These are phyloP conservation scores for Vitis amurensis DNA, from an alignment of 164 flowering plant species.

Conservation along the genomic window DNA sequence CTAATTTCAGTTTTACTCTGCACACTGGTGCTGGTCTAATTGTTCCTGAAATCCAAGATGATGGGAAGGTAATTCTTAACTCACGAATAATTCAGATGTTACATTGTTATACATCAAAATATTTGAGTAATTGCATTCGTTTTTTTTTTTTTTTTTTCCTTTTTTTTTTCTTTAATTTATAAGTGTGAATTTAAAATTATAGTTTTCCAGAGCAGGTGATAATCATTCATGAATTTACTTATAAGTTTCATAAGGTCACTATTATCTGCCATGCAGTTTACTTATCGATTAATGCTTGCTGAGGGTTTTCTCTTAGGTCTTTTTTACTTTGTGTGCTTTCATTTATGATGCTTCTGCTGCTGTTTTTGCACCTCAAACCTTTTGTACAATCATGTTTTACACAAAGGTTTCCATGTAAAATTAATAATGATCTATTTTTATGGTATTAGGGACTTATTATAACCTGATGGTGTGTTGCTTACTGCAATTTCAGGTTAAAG, in stretches of 20 bases:
- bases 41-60: slow-evolving; percentile 85
- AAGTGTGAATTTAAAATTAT: neutral
- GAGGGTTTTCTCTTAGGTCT: too few species aligned
- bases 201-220: neutral
- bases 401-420: neutral
- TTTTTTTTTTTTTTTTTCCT: neutral
- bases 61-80: slow-evolving; percentile 61
- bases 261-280: too few species aligned
- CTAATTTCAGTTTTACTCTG: slow-evolving; percentile 66
- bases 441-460: neutral
- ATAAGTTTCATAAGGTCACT: neutral
- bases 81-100: too few species aligned
- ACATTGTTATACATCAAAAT: neutral
- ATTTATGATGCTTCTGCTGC: neutral
- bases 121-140: neutral
- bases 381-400: neutral
- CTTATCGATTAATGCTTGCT: too few species aligned
- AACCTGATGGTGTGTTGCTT: neutral
- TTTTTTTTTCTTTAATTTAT: neutral
- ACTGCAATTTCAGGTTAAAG: slow-evolving; percentile 63
- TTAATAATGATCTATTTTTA: neutral
- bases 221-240: neutral
- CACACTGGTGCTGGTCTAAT: slow-evolving; percentile 98
- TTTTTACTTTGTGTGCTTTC: neutral
- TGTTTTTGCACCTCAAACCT: neutral